Evolutionary conservation across 441 rosid species (phyloP).

Genomic region (Viola pubescens): DNA sequence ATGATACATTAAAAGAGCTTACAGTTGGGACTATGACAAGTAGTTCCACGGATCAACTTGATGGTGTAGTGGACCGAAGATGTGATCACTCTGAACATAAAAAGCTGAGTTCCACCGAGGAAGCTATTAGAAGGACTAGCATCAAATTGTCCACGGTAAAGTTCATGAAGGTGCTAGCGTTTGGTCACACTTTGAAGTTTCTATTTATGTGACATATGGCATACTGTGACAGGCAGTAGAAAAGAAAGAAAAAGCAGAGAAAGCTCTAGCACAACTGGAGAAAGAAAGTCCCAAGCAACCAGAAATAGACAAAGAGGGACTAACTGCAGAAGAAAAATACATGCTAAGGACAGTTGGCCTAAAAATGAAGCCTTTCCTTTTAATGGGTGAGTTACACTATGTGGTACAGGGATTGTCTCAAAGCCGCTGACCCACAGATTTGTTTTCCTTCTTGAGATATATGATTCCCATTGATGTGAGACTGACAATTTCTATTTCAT

Average conservation of each 20-base stretch:
- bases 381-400: slow-evolving; percentile 56
- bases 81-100: slow-evolving; percentile 23
- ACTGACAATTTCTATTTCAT: slow-evolving; percentile 22
- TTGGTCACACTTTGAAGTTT: slow-evolving; percentile 12
- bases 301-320: slow-evolving; percentile 70
- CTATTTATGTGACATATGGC: slow-evolving; percentile 13
- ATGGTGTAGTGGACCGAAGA: slow-evolving; percentile 20
- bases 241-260: slow-evolving; percentile 80
- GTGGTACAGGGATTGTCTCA: background rate
- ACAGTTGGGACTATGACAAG: slow-evolving; percentile 16
- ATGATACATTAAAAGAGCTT: slow-evolving; percentile 21
- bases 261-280: slow-evolving; percentile 59
- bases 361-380: slow-evolving; percentile 88
- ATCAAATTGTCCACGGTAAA: slow-evolving; percentile 70
- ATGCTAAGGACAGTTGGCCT: slow-evolving; percentile 93
- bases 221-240: slow-evolving; percentile 53
- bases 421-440: background rate
- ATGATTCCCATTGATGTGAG: background rate
- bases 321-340: slow-evolving; percentile 81
- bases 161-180: slow-evolving; percentile 20
- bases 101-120: slow-evolving; percentile 40
- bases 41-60: slow-evolving; percentile 22
- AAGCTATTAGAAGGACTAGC: slow-evolving; percentile 46
- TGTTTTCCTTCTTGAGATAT: slow-evolving; percentile 8
- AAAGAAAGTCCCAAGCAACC: slow-evolving; percentile 38